A percentile compares a stretch with the other conserved stretches of the same genome.
Conservation (phyloP, 2,329 filamentous ascomycete genomes). For the Colletotrichum higginsianum region DNA sequence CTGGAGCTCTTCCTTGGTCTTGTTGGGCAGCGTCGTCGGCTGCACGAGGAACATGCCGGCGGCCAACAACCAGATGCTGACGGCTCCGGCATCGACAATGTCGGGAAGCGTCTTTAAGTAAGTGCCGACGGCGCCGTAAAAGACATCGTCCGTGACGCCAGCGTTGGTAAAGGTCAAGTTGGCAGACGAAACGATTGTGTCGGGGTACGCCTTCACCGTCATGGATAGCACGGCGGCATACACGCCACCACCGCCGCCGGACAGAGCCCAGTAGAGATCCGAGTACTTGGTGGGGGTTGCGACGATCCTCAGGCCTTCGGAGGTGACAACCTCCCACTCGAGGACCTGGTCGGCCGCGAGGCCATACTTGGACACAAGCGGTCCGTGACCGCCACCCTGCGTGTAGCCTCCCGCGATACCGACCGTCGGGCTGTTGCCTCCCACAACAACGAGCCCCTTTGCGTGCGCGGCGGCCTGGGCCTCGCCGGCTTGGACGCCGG, state of each 20-base stretch:
- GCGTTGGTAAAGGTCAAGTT: conserved; percentile 56
- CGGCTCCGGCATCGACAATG: conserved; percentile 38
- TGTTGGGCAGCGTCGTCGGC: conserved; percentile 59
- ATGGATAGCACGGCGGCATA: conserved; percentile 67
- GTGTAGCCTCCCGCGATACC: conserved; percentile 69
- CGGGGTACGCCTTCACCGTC: conserved; percentile 52
- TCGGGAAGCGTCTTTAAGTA: conserved; percentile 27
- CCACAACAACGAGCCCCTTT: conserved; percentile 59
- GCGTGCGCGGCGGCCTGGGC: conserved; percentile 55
- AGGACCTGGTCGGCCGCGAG: conserved; percentile 68
- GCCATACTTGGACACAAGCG: conserved; percentile 62
- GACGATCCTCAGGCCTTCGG: conserved; percentile 57
- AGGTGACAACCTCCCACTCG: conserved; percentile 64
- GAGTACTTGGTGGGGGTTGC: conserved; percentile 59
- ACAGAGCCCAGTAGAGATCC: conserved; percentile 71
- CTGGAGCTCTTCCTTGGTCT: conserved; percentile 56
- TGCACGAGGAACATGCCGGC: conserved; percentile 30
- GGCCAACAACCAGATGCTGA: conserved; percentile 37
- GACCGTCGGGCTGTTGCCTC: conserved; percentile 65
- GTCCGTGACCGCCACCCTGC: conserved; percentile 69
- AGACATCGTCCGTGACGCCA: conserved; percentile 44
- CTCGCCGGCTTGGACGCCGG: conserved; percentile 64
- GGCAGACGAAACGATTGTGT: conserved; percentile 59
- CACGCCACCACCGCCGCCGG: conserved; percentile 66
- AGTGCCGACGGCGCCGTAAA: conserved; percentile 42